Evolutionary conservation across 2,329 filamentous ascomycete genomes (phyloP), one percentile per base, ranked within the genome.

Genomic region (Ilyonectria destructans): DNA sequence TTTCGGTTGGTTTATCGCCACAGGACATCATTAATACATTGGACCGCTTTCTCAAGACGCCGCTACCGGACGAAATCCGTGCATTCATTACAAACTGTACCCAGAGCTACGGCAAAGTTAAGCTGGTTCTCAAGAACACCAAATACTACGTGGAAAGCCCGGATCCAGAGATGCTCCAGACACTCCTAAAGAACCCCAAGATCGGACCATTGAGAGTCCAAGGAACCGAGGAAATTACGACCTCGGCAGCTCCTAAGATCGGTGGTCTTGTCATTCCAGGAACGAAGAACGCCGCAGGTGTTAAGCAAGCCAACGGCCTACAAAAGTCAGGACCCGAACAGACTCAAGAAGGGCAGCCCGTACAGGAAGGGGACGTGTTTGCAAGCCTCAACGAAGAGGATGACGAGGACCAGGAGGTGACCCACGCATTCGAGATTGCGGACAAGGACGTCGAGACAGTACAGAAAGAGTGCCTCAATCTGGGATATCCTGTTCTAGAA

Each of bases 71-170:
- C n/a, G 89, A 91, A 55, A 93, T 98, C 69, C 89, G 91, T 69
- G 85, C 89, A 9, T 98, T 96, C 80, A 96, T 96, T 72, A 83
- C 82, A 29, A 90, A 90, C 68, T 96, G 94, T 70, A 97, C 95
- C 6, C 91, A 93, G 71, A 96, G 93, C 59, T 98, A 96, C 79
- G 96, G 96, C 71, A 98, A 98, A 82, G 95, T 98, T 62, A 96
- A 97, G 80, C 89, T 98, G 60, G 96, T 98, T 51, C 82, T 98
- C 70, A 97, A 97, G 80, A 93, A 98, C 76, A 98, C 96, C 70
- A 93, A 94, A 72, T 98, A 97, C 81, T 98, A 93, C 75, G 91
- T 98, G 69, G 96, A 99, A 82, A 98, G 93, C 76, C 92, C 93
- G 21, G 96, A 98, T 80, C 92, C 95, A 13, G 87, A 91, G 12